Evolutionary conservation across 495 filamentous ascomycete species (phyloP).

Genomic region (Apiosordaria backusii): DNA sequence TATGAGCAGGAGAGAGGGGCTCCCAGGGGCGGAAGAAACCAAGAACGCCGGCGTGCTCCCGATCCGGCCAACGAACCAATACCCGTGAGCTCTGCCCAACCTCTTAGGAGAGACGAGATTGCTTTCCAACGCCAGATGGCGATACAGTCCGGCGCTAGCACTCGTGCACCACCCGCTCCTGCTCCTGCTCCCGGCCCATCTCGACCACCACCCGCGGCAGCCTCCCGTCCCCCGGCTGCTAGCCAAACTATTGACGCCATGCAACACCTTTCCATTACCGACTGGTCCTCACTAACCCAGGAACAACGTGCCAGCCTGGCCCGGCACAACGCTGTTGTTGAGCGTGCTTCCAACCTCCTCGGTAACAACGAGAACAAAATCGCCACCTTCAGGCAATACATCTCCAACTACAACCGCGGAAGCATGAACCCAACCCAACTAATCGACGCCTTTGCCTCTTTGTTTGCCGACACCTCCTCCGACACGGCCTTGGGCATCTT

Average conservation of each 20-base stretch:
- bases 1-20: conserved; percentile 63
- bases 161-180: neutral
- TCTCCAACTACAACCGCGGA: conserved; percentile 70
- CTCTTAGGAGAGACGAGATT: conserved; percentile 78
- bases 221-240: conserved; percentile 15
- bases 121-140: conserved; percentile 93
- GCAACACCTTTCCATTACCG: conserved; percentile 38
- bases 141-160: conserved; percentile 39
- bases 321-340: conserved; percentile 75
- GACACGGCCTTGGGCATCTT: conserved; percentile 79
- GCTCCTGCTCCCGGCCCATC: conserved; percentile 34
- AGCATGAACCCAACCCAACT: conserved; percentile 66
- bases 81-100: conserved; percentile 74
- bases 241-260: conserved; percentile 33
- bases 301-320: conserved; percentile 77
- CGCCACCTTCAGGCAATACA: conserved; percentile 66
- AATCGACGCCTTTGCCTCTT: conserved; percentile 72
- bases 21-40: conserved; percentile 33
- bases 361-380: conserved; percentile 70
- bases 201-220: conserved; percentile 21
- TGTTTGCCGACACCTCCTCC: conserved; percentile 73
- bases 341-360: conserved; percentile 77
- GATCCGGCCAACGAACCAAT: conserved; percentile 72
- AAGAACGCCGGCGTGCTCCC: conserved; percentile 44
- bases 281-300: conserved; percentile 51